Conservation (phyloP, 1,284 basidiomycete species). For the Rhodofomes roseus region DNA sequence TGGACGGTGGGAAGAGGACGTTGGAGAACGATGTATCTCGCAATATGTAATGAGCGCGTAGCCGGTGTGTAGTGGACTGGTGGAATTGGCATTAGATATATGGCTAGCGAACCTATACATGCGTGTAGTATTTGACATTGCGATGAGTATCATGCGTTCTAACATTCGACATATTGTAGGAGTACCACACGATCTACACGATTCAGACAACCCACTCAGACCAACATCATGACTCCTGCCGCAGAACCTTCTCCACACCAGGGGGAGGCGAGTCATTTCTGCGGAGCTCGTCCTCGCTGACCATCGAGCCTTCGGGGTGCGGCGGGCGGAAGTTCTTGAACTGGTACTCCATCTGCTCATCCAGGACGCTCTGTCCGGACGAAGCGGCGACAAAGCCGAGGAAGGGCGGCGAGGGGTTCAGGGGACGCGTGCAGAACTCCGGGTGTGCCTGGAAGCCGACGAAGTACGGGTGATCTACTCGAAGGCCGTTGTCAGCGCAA, state of each 20-base stretch:
- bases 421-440: slow-evolving; percentile 97
- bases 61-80: too few relatives aligned
- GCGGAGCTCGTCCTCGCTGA: slow-evolving; percentile 41
- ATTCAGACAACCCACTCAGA: background rate
- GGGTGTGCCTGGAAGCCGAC: slow-evolving; percentile 96
- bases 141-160: background rate
- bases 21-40: too few relatives aligned
- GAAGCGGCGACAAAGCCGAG: slow-evolving; percentile 94
- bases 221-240: slow-evolving; percentile 18
- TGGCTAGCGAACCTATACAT: background rate
- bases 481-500: too few relatives aligned
- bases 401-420: slow-evolving; percentile 98
- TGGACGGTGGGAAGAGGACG: too few relatives aligned
- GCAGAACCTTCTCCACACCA: slow-evolving; percentile 26
- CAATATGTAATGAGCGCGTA: too few relatives aligned
- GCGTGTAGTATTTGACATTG: background rate
- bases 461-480: slow-evolving; percentile 97
- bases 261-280: slow-evolving; percentile 22
- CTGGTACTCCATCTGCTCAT: slow-evolving; percentile 76
- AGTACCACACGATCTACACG: background rate
- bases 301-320: slow-evolving; percentile 48
- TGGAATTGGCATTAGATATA: background rate
- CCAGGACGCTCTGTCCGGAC: slow-evolving; percentile 58
- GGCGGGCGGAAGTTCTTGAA: slow-evolving; percentile 44
- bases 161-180: background rate